A percentile compares a stretch with the other conserved stretches of the same genome.
These are phyloP conservation scores for Dentipellis fragilis DNA, from an alignment of 768 basidiomycete species.

Conservation along the genomic window DNA sequence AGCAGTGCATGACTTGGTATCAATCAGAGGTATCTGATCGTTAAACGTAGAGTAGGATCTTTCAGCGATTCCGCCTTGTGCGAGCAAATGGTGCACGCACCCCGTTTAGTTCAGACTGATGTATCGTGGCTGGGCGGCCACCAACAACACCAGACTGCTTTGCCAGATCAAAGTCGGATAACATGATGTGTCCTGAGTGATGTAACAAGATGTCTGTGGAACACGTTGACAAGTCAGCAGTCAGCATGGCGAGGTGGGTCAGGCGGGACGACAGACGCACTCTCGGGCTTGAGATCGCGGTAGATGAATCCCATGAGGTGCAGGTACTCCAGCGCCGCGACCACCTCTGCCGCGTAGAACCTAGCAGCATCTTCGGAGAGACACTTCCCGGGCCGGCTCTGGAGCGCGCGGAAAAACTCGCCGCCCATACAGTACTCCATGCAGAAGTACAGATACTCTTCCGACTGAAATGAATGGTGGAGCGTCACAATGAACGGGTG, in stretches of 20 bases:
- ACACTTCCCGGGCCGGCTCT: constrained; percentile 94
- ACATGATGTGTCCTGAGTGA: constrained; percentile 97
- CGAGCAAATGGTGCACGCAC: constrained; percentile 34
- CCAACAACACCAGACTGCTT: constrained; percentile 87
- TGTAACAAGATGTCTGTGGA: constrained; percentile 87
- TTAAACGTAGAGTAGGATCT: constrained; percentile 5
- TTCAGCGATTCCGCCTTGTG: constrained; percentile 1
- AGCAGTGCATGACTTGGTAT: constrained; percentile 94
- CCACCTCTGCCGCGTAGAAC: constrained; percentile 98
- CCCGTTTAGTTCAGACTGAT: constrained; percentile 79
- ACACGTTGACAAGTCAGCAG: no score
- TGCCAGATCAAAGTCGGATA: constrained; percentile 98
- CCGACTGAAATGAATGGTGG: constrained; percentile 98
- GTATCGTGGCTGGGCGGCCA: constrained; percentile 80
- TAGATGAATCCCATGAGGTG: constrained; percentile 99
- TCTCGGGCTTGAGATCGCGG: constrained; percentile 98
- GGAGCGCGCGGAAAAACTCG: constrained; percentile 96
- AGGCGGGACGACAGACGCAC: constrained; percentile 42
- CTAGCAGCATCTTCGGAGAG: constrained; percentile 89
- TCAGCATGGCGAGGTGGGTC: not conserved
- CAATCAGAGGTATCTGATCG: constrained; percentile 76
- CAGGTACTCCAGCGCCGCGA: constrained; percentile 94
- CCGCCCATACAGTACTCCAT: constrained; percentile 99
- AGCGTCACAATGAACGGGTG: constrained; percentile 99
- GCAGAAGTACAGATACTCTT: constrained; percentile 96